Percentiles rank a stretch among this genome's conserved stretches.
phyloP scores from a whole-genome alignment of 306 rosid species.

The Carpinus fangiana region DNA sequence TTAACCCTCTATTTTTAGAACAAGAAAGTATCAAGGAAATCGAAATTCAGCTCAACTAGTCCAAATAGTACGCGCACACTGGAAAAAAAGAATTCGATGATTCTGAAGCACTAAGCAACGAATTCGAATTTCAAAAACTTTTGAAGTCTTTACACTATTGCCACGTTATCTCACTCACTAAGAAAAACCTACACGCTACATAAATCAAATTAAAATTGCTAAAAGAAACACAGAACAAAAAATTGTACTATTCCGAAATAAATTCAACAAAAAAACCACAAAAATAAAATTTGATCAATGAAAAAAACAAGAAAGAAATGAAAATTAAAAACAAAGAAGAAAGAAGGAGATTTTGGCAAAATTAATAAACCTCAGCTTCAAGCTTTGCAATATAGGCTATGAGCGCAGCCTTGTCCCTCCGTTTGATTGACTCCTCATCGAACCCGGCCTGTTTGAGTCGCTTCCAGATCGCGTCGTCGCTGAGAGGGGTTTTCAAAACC shows the following conservation, averaged over 20 bases:
- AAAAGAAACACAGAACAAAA: background rate
- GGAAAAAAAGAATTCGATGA: background rate
- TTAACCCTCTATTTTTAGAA: background rate
- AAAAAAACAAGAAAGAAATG: background rate
- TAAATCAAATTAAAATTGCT: background rate
- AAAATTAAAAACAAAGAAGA: background rate
- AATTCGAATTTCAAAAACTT: background rate
- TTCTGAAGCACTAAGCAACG: background rate
- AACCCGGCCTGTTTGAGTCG: slow-evolving; percentile 80
- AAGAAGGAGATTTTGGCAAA: background rate
- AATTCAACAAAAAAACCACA: background rate
- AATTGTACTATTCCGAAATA: background rate
- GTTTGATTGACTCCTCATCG: slow-evolving; percentile 80
- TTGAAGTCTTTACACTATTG: background rate
- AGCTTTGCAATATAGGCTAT: slow-evolving; percentile 85
- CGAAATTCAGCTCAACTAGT: background rate
- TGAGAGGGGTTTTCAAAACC: slow-evolving; percentile 74
- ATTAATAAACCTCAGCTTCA: slow-evolving; percentile 74
- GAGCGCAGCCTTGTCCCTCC: slow-evolving; percentile 89
- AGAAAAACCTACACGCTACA: background rate
- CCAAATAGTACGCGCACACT: background rate
- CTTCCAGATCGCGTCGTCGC: slow-evolving; percentile 84
- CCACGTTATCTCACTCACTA: background rate
- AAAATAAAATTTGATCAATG: background rate
- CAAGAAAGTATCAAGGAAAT: background rate